Evolutionary conservation across 1,139 yeast species (phyloP), one percentile per base, ranked within the genome.

Genomic region (Debaryomycetaceae sp.): DNA sequence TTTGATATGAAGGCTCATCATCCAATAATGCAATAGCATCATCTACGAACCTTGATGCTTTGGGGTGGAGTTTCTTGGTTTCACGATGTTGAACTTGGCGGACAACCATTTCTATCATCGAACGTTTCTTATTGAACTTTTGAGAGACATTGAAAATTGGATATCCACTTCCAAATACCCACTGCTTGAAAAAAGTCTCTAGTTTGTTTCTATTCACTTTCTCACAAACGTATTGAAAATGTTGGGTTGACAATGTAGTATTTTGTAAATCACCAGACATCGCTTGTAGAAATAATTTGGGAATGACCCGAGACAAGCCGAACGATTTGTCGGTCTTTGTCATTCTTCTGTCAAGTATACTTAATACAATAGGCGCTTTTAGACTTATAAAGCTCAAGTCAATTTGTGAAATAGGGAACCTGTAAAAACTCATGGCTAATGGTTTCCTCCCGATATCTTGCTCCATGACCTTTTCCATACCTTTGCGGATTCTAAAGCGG

Each of bases 291-390:
- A 93, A 89, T 23, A 95, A 70, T 57, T 91, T 93, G 0, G 99
- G 97, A 36, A 95, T 76, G 0, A 90, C 98, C 50, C 99, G 80
- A 1, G 93, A 83, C 48, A 95, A 72, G 1, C 99, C 99, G 63
- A 93, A 86, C 0, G 96, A 87, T 53, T 91, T 84, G 59, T 95
- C 99, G 1, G 98, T 89, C 58, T 93, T 93, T 0, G 97, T 91
- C 96, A 95, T 89, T 50, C 99, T 72, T 45, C 88, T 79, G 62
- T 95, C 97, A 31, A 95, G 70, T 40, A 93, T 90, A 56, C 81
- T 86, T 42, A 95, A 62, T 0, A 95, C 93, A 46, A 90, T 72
- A 0, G 98, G 97, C 0, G 97, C 84, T 57, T 95, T 95, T 42
- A 93, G 66, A 41, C 76, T 75, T 14, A 93, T 66, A 52, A 88